phyloP scores from a whole-genome alignment of 1,284 basidiomycete species.

The Rhodotorula sp. region DNA sequence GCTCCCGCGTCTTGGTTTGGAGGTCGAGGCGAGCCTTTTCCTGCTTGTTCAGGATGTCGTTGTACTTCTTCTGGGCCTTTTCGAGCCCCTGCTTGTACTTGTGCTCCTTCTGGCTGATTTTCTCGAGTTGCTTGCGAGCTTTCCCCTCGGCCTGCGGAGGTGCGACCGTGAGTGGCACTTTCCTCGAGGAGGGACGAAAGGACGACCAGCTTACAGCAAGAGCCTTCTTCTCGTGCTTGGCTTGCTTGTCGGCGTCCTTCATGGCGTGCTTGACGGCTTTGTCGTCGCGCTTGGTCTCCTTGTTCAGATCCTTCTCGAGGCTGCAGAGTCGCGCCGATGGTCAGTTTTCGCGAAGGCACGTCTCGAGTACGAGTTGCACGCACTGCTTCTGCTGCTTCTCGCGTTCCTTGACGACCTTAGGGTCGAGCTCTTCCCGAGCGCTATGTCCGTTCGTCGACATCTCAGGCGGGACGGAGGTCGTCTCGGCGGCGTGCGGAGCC shows the following conservation, averaged over 20 bases:
- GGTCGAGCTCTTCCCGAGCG: not conserved
- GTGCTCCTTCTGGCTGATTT: slow-evolving; percentile 27
- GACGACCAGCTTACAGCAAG: slow-evolving; percentile 16
- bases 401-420: slow-evolving; percentile 12
- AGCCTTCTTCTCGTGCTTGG: slow-evolving; percentile 33
- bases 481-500: not conserved
- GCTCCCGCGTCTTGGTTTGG: slow-evolving; percentile 16
- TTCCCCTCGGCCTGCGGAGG: slow-evolving; percentile 25
- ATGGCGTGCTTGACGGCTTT: slow-evolving; percentile 21
- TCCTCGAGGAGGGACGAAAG: not conserved
- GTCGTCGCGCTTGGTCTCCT: slow-evolving; percentile 32
- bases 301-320: slow-evolving; percentile 25
- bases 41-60: slow-evolving; percentile 17
- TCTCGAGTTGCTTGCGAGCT: slow-evolving; percentile 30
- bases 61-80: slow-evolving; percentile 25
- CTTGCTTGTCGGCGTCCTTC: slow-evolving; percentile 18
- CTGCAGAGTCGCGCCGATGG: not conserved
- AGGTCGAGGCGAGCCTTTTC: slow-evolving; percentile 28
- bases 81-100: slow-evolving; percentile 22
- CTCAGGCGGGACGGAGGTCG: slow-evolving; percentile 1
- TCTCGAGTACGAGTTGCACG: not conserved
- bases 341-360: not conserved
- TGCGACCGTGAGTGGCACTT: too few relatives aligned
- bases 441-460: not conserved
- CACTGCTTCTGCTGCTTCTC: slow-evolving; percentile 38